Evolutionary conservation across 2,329 filamentous ascomycete species (phyloP).

Genomic region (Juglanconis oblonga): DNA sequence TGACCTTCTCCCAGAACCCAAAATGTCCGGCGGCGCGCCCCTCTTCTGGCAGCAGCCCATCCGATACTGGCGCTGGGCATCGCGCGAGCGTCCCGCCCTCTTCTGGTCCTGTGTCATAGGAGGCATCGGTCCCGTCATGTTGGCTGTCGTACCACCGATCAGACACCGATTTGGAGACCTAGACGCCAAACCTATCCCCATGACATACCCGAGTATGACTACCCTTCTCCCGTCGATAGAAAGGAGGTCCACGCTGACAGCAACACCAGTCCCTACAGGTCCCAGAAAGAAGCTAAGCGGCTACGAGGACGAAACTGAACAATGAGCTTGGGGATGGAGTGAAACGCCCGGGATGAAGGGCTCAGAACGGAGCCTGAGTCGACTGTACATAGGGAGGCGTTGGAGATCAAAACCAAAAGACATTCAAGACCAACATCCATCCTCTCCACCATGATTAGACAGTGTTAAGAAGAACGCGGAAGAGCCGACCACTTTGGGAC

Average conservation of each 20-base stretch:
- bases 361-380: constrained; percentile 5
- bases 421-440: neutral
- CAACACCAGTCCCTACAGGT: constrained; percentile 49
- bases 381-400: constrained; percentile 25
- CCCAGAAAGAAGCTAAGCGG: constrained; percentile 59
- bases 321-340: neutral
- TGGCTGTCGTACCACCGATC: constrained; percentile 72
- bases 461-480: neutral
- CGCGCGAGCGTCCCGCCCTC: constrained; percentile 83
- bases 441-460: neutral
- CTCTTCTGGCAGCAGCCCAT: constrained; percentile 82
- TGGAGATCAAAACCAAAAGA: constrained; percentile 10
- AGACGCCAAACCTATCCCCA: constrained; percentile 68
- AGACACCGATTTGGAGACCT: constrained; percentile 71
- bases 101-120: constrained; percentile 85
- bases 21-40: constrained; percentile 63
- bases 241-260: neutral
- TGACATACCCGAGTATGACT: constrained; percentile 90
- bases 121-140: constrained; percentile 64
- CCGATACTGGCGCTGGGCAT: constrained; percentile 83
- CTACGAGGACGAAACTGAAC: constrained; percentile 53
- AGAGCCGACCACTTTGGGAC: no score
- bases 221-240: neutral
- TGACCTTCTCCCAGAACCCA: constrained; percentile 19
- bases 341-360: neutral